Base-by-base conservation (phyloP, 768 basidiomycete species). In the Sarcodon aspratus region DNA sequence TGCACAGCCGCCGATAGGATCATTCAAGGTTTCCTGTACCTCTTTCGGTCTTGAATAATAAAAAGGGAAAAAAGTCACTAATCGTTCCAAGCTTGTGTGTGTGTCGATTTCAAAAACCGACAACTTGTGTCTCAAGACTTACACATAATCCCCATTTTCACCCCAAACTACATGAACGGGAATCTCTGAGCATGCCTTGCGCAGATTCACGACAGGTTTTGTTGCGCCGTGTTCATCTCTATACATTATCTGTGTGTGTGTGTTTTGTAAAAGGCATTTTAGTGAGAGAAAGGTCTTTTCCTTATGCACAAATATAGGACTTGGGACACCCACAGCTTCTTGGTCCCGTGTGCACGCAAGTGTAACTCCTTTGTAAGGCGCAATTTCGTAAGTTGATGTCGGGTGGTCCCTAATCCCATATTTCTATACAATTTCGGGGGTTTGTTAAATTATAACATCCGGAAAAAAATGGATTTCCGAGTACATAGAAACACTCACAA, bases 291-390 rank as follows among this genome's bases (percentile, higher is more conserved):
- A 27, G 21, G 21, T 27, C 21, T 27, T 27, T 27, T 27, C 21
- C 7, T 12, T 31, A 15, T 40, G 48, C 17, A 12, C 34, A 33
- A 47, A 9, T 33, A 5, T 27, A 27, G 21, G 5, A 27, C 21
- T 27, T 12, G 7, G 32, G 11, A 9, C 13, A 64, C 75, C 50
- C 53, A 82, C 80, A 45, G 68, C 71, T 65, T 85, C 82, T 57
- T 85, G 78, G 38, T 80, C 70, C 17, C 74, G 72, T 1, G 71
- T 74, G 54, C 82, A 85, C 7, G 76, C 75, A 3, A 83, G 62
- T 1, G 71, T 71, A 36, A 79, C 68, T 1, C 69, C 67, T 11
- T 55, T 27, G 52, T 69, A 71, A n/a, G 64, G 62, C 12, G 63
- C 60, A 12, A 60, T 54, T 15, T 48, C 58, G 36, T 61, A 52